Percentiles rank a stretch among this genome's conserved stretches.
Evolutionary conservation across 1,139 yeast species (phyloP).

Genomic region (Suhomyces bokatorum): DNA sequence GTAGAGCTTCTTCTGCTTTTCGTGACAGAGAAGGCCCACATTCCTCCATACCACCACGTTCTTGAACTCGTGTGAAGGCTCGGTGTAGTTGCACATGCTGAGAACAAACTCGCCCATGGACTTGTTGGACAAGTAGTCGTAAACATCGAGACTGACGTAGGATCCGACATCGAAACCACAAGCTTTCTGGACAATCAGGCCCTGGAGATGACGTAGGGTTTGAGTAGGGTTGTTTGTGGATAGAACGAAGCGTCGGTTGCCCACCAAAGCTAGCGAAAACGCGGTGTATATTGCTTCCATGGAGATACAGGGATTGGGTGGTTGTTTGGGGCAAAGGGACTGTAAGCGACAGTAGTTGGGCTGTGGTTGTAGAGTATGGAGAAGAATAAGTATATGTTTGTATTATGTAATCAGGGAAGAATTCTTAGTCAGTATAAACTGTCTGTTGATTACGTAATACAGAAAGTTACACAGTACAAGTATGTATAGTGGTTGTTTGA

Average conservation of each 20-base stretch:
- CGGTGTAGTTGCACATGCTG: slow-evolving; percentile 8
- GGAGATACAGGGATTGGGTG: background rate
- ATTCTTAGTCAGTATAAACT: too few relatives aligned
- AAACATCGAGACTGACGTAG: slow-evolving; percentile 21
- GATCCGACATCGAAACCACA: slow-evolving; percentile 15
- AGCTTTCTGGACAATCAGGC: slow-evolving; percentile 2
- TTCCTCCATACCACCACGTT: slow-evolving; percentile 29
- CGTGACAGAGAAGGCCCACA: slow-evolving; percentile 20
- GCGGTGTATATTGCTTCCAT: slow-evolving; percentile 32
- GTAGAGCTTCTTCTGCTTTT: slow-evolving; percentile 28
- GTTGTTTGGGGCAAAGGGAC: background rate
- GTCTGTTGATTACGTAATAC: too few relatives aligned
- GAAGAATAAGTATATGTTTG: too few relatives aligned
- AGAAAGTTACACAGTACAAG: too few relatives aligned
- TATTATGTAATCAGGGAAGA: too few relatives aligned
- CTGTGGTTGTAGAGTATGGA: background rate
- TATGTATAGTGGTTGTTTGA: too few relatives aligned
- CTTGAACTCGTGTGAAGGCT: slow-evolving; percentile 13
- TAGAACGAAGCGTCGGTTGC: slow-evolving; percentile 25
- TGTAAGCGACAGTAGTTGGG: background rate
- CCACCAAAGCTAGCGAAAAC: slow-evolving; percentile 26
- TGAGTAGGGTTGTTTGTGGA: slow-evolving; percentile 4
- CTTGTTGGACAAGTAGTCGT: slow-evolving; percentile 10
- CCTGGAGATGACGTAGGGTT: slow-evolving; percentile 5
- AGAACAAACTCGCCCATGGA: slow-evolving; percentile 10